A percentile compares a stretch with the other conserved stretches of the same genome.
phyloP scores from a whole-genome alignment of 352 stramenopile genomes.

The Globisporangium ultimum region DNA sequence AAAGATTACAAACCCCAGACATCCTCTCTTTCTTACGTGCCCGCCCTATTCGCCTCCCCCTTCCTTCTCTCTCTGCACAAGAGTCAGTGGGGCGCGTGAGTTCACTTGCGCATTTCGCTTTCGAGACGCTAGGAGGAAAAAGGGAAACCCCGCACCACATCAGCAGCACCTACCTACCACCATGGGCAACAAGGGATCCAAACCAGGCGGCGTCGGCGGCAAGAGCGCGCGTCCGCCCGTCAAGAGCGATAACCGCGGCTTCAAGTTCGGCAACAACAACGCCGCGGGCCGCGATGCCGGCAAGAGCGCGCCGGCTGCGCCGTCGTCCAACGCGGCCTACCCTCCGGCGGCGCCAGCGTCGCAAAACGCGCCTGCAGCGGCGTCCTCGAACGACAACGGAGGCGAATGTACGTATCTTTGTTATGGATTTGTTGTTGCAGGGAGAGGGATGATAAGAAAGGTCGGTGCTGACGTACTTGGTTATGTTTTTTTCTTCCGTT shows the following conservation, averaged over 20 bases:
- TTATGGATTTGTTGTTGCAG: neutral
- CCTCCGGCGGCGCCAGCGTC: conserved; percentile 17
- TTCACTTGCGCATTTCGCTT: neutral
- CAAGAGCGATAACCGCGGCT: conserved; percentile 82
- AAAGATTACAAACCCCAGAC: conserved; percentile 1
- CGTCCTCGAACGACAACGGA: conserved; percentile 26
- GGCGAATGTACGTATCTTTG: conserved; percentile 56
- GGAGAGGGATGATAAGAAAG: neutral
- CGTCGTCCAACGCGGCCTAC: conserved; percentile 28
- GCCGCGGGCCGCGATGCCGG: conserved; percentile 56
- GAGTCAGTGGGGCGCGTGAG: neutral
- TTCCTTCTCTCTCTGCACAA: neutral
- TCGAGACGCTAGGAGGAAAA: conserved; percentile 6
- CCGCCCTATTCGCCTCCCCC: neutral
- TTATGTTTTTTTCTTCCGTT: neutral
- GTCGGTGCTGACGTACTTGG: conserved; percentile 12
- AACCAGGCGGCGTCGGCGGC: conserved; percentile 43
- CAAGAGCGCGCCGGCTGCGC: conserved; percentile 70
- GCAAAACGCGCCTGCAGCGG: conserved; percentile 7
- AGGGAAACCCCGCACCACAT: conserved; percentile 1
- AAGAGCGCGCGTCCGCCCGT: conserved; percentile 64
- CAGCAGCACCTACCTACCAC: conserved; percentile 5
- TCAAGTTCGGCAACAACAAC: conserved; percentile 62
- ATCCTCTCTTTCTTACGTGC: conserved; percentile 16
- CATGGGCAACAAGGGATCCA: conserved; percentile 87